A percentile compares a stretch with the other conserved stretches of the same genome.
These are phyloP conservation scores for Durio zibethinus DNA, from an alignment of 345 rosid species.

Conservation along the genomic window DNA sequence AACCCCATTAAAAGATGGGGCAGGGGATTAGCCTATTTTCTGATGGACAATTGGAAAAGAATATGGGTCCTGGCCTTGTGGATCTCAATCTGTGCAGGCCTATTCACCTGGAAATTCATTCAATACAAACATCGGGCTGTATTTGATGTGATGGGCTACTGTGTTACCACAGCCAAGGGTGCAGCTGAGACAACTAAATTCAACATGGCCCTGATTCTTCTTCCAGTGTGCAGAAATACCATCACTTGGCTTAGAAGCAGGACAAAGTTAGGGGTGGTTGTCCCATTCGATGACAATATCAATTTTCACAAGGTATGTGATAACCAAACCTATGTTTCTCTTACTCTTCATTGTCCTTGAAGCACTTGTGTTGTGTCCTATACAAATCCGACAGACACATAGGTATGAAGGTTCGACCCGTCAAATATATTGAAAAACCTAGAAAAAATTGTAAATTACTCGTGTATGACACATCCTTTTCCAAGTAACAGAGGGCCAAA, in stretches of 20 bases:
- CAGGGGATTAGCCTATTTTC: constrained; percentile 36
- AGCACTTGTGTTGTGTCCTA: too few species aligned
- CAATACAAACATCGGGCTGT: constrained; percentile 59
- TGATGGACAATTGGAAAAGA: constrained; percentile 81
- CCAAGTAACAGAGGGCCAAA: too few species aligned
- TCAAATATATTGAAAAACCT: too few species aligned
- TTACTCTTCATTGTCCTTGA: too few species aligned
- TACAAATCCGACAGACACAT: too few species aligned
- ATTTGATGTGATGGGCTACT: constrained; percentile 67
- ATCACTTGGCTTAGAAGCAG: constrained; percentile 74
- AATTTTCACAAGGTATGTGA: constrained; percentile 72
- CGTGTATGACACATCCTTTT: too few species aligned
- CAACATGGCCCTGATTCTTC: constrained; percentile 85
- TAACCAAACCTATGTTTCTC: too few species aligned
- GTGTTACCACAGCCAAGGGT: constrained; percentile 76
- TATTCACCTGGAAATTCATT: constrained; percentile 77
- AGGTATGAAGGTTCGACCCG: too few species aligned
- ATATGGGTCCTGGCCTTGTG: constrained; percentile 73
- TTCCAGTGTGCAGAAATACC: constrained; percentile 77
- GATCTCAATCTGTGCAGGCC: constrained; percentile 53
- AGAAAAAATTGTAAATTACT: too few species aligned
- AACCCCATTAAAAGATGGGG: constrained; percentile 53
- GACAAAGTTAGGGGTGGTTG: constrained; percentile 46
- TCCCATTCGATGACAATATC: constrained; percentile 80
- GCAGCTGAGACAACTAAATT: constrained; percentile 72